Evolutionary conservation across 2,329 filamentous ascomycete species (phyloP).

Genomic region (Capronia epimyces): DNA sequence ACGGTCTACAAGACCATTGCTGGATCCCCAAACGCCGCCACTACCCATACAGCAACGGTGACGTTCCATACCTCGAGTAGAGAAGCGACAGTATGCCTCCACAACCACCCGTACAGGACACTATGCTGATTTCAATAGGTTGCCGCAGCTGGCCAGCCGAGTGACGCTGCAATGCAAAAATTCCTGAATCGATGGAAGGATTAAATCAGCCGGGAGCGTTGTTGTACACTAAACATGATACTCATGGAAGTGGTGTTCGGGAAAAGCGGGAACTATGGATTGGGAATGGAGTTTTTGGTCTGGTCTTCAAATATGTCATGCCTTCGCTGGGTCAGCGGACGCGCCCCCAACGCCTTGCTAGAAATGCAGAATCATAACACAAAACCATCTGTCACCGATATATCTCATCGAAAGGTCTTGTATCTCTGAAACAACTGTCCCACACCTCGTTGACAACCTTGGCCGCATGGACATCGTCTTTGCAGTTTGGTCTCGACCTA

Average conservation of each 20-base stretch:
- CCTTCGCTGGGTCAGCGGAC: neutral
- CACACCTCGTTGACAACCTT: constrained; percentile 96
- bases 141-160: constrained; percentile 47
- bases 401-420: constrained; percentile 92
- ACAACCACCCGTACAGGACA: neutral
- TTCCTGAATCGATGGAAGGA: constrained; percentile 58
- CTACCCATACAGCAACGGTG: constrained; percentile 48
- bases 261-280: neutral
- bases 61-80: constrained; percentile 49
- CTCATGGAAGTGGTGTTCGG: constrained; percentile 6
- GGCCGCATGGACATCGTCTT: constrained; percentile 77
- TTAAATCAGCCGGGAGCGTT: constrained; percentile 31
- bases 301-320: constrained; percentile 5
- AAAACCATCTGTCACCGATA: constrained; percentile 54
- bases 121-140: constrained; percentile 39
- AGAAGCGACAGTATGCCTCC: constrained; percentile 54
- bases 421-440: constrained; percentile 94
- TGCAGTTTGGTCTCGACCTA: constrained; percentile 69
- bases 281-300: constrained; percentile 20
- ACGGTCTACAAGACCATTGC: constrained; percentile 39
- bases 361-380: constrained; percentile 8
- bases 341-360: constrained; percentile 25
- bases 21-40: constrained; percentile 46
- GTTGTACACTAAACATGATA: constrained; percentile 7
- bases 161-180: constrained; percentile 50